Percentiles rank a stretch among this genome's conserved stretches.
phyloP scores from a whole-genome alignment of 805 yeast genomes.

The Tetrapisispora arboricola region DNA sequence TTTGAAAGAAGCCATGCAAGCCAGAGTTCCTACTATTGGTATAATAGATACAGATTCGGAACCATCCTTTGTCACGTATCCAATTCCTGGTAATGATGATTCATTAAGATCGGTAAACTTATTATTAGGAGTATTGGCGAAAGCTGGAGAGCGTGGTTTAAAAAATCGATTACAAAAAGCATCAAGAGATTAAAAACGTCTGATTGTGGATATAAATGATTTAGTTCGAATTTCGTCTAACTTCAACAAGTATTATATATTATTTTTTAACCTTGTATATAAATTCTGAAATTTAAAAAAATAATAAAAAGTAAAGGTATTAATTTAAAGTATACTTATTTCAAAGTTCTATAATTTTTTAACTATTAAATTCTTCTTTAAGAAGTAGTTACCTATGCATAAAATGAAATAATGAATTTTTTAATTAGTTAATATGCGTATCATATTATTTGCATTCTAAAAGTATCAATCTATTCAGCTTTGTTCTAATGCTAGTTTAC shows the following conservation, averaged over 20 bases:
- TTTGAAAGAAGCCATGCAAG: constrained; percentile 67
- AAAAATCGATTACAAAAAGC: constrained; percentile 39
- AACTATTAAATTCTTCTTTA: neutral
- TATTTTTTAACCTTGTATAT: constrained; percentile 2
- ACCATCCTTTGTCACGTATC: constrained; percentile 81
- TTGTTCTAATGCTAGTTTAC: too few species aligned
- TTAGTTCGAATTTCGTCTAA: neutral
- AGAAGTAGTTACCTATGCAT: constrained; percentile 1
- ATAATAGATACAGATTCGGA: constrained; percentile 90
- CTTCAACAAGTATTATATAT: neutral
- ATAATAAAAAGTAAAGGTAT: neutral
- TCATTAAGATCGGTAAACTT: constrained; percentile 71
- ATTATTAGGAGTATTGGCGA: constrained; percentile 71
- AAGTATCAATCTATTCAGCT: too few species aligned
- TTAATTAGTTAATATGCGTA: neutral
- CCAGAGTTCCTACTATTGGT: constrained; percentile 87
- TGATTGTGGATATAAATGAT: neutral
- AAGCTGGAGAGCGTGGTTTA: constrained; percentile 76
- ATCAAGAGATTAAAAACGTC: neutral
- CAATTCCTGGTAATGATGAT: constrained; percentile 95
- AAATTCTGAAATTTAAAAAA: neutral
- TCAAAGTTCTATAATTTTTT: neutral
- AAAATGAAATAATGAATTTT: neutral
- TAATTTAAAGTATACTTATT: neutral
- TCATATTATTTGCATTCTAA: neutral